Base-by-base conservation (phyloP, 2,329 filamentous ascomycete species). In the Cordyceps militaris region DNA sequence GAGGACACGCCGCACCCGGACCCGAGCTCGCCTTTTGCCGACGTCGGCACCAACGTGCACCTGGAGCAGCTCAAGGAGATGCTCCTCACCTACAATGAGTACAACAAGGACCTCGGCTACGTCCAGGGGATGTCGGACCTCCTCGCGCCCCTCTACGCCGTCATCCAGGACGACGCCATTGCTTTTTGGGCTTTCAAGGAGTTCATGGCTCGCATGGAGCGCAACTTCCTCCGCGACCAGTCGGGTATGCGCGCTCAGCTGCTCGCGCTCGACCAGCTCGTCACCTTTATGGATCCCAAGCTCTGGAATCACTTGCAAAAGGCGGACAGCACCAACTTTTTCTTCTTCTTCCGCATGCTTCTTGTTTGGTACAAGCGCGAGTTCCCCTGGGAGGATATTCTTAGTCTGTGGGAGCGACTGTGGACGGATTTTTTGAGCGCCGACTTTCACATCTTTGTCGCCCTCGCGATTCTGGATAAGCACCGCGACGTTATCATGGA, bases 331-430 rank as follows among this genome's bases (percentile, higher is more conserved):
- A 99, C 94, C 24, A 99, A 99, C 71, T 99, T 99, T 73, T 99
- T 99, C 74, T 99, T 99, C 78, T 97, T 99, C 78, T 99, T 97
- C 83, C 89, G 94, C 60, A 97, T 97, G 94, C 79, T 99, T 34
- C 79, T 99, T 1, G 94, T 99, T 10, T 99, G 94, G 94, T 99
- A 94, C 73, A 99, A 99, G 77, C 87, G 94, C 49, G 94, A 99
- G 72, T 99, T 99, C 66, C 82, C 85, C 63, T 99, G 93, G 90
- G 71, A 81, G 49, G 91, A 97, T 67, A 84, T 96, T 11, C 76
- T 97, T 34, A 83, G 89, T 19, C 76, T 99, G 4, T 99, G 94
- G 94, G 94, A 99, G 72, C 80, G 83, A 0, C 75, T 97, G 2
- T 99, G 95, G 94, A 97, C 94, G 2, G 94, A 99, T 70, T 94